Percentiles rank a stretch among this genome's conserved stretches.
Evolutionary conservation across 352 stramenopile species (phyloP).

Genomic region (Globisporangium splendens): DNA sequence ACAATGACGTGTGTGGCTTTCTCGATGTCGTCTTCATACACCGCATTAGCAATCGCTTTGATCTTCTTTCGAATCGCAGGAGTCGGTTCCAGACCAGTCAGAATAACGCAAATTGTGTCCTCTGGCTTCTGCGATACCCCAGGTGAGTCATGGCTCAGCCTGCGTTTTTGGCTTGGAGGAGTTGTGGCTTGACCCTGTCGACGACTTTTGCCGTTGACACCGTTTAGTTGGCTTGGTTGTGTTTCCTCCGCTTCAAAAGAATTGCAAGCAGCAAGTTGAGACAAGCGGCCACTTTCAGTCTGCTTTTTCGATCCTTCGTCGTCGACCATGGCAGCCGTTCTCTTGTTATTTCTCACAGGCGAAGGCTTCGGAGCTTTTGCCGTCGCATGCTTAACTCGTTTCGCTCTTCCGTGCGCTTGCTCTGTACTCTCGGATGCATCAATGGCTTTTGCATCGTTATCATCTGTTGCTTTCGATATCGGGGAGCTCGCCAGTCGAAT

Average conservation of each 20-base stretch:
- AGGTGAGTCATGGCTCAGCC: no score
- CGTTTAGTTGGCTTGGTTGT: no score
- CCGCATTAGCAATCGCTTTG: constrained; percentile 26
- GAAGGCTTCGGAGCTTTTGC: background rate
- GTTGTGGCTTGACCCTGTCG: background rate
- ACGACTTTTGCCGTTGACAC: background rate
- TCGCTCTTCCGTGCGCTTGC: background rate
- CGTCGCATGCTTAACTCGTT: background rate
- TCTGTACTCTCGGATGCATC: constrained; percentile 2
- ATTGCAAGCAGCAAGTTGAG: no score
- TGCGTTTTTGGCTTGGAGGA: no score
- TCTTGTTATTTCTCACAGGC: background rate
- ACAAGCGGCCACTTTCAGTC: no score
- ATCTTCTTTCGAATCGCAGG: constrained; percentile 38
- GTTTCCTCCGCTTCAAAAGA: no score
- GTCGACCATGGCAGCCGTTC: background rate
- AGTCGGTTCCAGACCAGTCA: constrained; percentile 49
- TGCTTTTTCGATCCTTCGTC: background rate
- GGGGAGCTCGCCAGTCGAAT: constrained; percentile 12
- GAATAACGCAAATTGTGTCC: constrained; percentile 38
- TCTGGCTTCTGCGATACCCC: background rate
- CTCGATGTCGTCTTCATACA: constrained; percentile 49
- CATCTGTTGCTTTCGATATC: background rate
- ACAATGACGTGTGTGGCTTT: constrained; percentile 50
- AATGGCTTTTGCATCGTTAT: constrained; percentile 4